Percentiles rank a stretch among this genome's conserved stretches.
Evolutionary conservation across 805 yeast species (phyloP).

Genomic region (Brettanomyces anomalus): DNA sequence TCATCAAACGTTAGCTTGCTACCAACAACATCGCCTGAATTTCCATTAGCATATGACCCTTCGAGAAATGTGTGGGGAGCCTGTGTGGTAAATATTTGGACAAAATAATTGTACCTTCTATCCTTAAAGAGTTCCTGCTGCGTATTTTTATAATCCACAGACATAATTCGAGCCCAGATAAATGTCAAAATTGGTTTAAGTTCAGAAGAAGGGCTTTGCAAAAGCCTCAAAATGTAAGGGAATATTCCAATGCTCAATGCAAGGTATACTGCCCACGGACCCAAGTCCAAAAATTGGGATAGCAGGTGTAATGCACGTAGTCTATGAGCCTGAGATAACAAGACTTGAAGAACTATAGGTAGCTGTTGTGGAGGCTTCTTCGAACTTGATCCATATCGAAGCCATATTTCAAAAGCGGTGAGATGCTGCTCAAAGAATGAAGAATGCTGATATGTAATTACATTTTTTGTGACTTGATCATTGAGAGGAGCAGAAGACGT

Average conservation of each 20-base stretch:
- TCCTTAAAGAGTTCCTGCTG: conserved; percentile 91
- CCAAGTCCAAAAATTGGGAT: conserved; percentile 81
- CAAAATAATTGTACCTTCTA: conserved; percentile 81
- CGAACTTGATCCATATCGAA: conserved; percentile 78
- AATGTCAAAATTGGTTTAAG: conserved; percentile 88
- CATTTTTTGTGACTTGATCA: neutral
- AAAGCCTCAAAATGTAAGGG: conserved; percentile 82
- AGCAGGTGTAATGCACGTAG: conserved; percentile 77
- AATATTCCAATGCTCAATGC: conserved; percentile 92
- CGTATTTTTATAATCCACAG: conserved; percentile 82
- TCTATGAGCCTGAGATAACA: conserved; percentile 89
- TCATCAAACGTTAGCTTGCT: conserved; percentile 43
- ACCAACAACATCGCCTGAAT: conserved; percentile 30
- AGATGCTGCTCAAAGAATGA: conserved; percentile 93
- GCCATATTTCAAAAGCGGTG: conserved; percentile 95
- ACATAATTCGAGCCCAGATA: conserved; percentile 97
- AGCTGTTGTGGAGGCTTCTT: conserved; percentile 89
- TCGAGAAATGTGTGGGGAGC: conserved; percentile 14
- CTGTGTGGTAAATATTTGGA: conserved; percentile 56
- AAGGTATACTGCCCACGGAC: conserved; percentile 95
- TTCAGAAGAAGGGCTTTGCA: conserved; percentile 94
- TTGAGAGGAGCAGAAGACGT: neutral
- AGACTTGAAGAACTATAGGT: conserved; percentile 87
- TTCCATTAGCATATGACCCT: conserved; percentile 4
- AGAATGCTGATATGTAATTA: conserved; percentile 69